phyloP scores from a whole-genome alignment of 1,284 basidiomycete species.

The Rhodotorula glutinis region DNA sequence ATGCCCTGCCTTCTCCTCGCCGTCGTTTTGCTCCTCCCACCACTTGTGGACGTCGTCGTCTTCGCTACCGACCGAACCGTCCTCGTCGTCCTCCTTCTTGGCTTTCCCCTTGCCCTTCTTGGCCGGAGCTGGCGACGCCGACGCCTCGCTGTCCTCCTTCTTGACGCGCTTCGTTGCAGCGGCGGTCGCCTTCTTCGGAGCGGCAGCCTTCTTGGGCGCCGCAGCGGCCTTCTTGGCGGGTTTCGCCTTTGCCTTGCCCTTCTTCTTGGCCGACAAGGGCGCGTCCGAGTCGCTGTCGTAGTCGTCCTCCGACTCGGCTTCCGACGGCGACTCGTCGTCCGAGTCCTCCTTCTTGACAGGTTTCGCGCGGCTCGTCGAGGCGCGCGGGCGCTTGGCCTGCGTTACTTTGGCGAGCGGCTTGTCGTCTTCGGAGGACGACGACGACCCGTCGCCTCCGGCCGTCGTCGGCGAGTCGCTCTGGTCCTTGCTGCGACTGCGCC shows the following conservation, averaged over 20 bases:
- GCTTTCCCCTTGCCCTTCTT: slow-evolving; percentile 50
- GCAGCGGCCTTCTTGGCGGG: slow-evolving; percentile 38
- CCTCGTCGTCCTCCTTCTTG: slow-evolving; percentile 37
- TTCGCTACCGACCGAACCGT: slow-evolving; percentile 44
- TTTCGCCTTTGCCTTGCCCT: slow-evolving; percentile 46
- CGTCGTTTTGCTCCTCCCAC: slow-evolving; percentile 67
- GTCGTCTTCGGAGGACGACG: slow-evolving; percentile 61
- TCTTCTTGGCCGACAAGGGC: slow-evolving; percentile 34
- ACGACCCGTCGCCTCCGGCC: slow-evolving; percentile 14
- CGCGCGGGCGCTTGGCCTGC: slow-evolving; percentile 50
- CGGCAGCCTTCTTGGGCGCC: slow-evolving; percentile 26
- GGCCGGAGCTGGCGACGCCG: slow-evolving; percentile 22
- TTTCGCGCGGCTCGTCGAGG: slow-evolving; percentile 55
- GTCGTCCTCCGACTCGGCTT: slow-evolving; percentile 18
- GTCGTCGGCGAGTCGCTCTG: not conserved
- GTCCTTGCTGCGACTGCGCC: not conserved
- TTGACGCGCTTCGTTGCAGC: slow-evolving; percentile 6
- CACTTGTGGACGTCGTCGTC: slow-evolving; percentile 68
- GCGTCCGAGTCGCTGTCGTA: slow-evolving; percentile 27
- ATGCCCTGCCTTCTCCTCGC: slow-evolving; percentile 34
- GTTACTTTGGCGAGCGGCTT: slow-evolving; percentile 61
- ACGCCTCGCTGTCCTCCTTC: slow-evolving; percentile 48
- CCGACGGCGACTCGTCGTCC: slow-evolving; percentile 15
- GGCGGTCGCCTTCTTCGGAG: slow-evolving; percentile 11
- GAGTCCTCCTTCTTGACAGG: slow-evolving; percentile 14